Base-by-base conservation (phyloP, 306 rosid species). In the Trifolium pratense region DNA sequence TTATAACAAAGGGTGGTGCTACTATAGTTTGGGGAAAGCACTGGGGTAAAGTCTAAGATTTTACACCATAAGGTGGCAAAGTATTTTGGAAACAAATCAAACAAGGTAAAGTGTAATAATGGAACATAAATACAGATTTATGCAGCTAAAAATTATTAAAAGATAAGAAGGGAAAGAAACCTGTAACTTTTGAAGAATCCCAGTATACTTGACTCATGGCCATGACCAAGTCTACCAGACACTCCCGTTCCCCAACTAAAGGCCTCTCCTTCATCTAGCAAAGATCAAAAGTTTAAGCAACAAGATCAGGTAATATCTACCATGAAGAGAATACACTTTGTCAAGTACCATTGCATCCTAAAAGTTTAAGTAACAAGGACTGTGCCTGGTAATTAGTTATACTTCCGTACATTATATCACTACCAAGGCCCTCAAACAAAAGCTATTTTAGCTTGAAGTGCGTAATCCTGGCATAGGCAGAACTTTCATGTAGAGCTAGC, bases 151-250 rank as follows among this genome's bases (percentile, higher is more conserved):
- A 36, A 21, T 29, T 66, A 45, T 42, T 7, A 32, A 32, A 12
- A 66, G 66, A 23, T 46, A 70, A 53, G 51, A 48, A 34, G 48
- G 34, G 45, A 4, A 21, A 32, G 83, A 93, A 84, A 93, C 92
- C 97, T 84, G 86, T 65, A 59, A 71, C 89, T 91, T 81, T 75
- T 86, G 74, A 85, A 81, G 88, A 93, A 84, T 66, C 96, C 93
- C 58, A 86, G 84, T 65, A 86, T 56, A 73, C 89, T 79, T 61
- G 92, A 82, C 73, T 89, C 90, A 34, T 77, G 89, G 68, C 89
- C 93, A 83, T 93, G 98, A 77, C 97, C 98, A 83, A 93, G 97
- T 83, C 87, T 88, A 74, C 98, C 98, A 57, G 88, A 93, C 31
- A 75, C 90, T 81, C 97, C 98, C 70, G 79, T 73, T 29, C 98